Base-by-base conservation (phyloP, 495 filamentous ascomycete genomes). In the Symbiotaphrina buchneri region DNA sequence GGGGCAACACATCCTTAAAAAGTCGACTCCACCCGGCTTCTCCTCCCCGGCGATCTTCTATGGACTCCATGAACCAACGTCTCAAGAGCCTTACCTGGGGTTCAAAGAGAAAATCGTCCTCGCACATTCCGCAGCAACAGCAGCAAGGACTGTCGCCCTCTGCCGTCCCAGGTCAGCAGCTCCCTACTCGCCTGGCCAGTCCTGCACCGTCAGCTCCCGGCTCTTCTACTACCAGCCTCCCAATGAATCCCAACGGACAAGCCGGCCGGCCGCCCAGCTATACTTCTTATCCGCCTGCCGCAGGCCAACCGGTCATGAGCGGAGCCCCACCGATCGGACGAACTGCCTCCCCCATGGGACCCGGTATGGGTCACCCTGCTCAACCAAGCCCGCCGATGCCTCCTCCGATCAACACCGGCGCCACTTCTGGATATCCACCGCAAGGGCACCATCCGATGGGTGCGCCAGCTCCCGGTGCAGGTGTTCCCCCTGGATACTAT, bases 231-330 rank as follows among this genome's bases (percentile, higher is more conserved):
- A 50, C 60, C 20, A 67, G 59, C 37, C 49, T 65, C 17, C 53
- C 63, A 26, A 63, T 65, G 56, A 65, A 59, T 39, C 38, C 40
- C 26, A 41, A 53, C 40, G 48, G 47, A 15, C 39, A 47, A 18
- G 33, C 54, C 37, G 58, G 57, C 18, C 67, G 73, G 42, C 77
- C 77, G 36, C 77, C 77, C 13, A 82, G 74, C 52, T 81, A 82
- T 48, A 63, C 63, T 36, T 61, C 71, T 40, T 68, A 73, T 48
- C 64, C 64, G 35, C 54, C 56, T 8, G 4, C n/a, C 14, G 10
- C 13, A 3, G 33, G 29, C 7, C 20, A 20, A 5, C 21, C 35
- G 34, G 34, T 10, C n/a, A 26, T 28, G 18, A 30, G 19, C 4
- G 30, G n/a, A 8, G 10, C 18, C 10, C 30, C 35, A n/a, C 35